Conservation (phyloP, 306 rosid genomes). For the Alnus rubra region DNA sequence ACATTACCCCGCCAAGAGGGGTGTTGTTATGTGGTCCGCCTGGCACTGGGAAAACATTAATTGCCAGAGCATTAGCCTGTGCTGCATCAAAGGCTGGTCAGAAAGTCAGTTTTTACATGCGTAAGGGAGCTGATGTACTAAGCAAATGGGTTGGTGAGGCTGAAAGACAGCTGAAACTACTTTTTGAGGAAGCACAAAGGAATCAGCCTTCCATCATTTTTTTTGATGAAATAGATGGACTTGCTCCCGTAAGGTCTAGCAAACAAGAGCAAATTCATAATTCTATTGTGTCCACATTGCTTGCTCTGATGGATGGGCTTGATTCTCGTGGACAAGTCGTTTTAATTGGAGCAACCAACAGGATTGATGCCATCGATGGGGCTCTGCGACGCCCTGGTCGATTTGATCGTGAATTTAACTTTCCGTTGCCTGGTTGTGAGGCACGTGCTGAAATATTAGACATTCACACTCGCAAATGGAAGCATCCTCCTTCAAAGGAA, state of each 20-base stretch:
- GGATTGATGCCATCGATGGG: conserved; percentile 98
- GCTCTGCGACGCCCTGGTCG: conserved; percentile 99
- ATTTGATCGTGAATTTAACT: conserved; percentile 95
- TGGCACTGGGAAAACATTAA: conserved; percentile 94
- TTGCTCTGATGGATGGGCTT: conserved; percentile 99
- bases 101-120: conserved; percentile 98
- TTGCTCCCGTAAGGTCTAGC: conserved; percentile 99
- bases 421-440: conserved; percentile 91
- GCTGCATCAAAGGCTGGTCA: conserved; percentile 99
- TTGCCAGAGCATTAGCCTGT: conserved; percentile 96
- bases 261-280: conserved; percentile 99
- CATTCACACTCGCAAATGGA: conserved; percentile 98
- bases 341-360: conserved; percentile 96
- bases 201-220: conserved; percentile 97
- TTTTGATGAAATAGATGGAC: conserved; percentile 98
- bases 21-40: conserved; percentile 98
- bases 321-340: conserved; percentile 99
- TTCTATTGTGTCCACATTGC: conserved; percentile 97
- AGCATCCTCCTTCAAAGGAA: conserved; percentile 80
- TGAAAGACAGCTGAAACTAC: conserved; percentile 93
- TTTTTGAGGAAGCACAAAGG: conserved; percentile 98
- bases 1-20: conserved; percentile 98
- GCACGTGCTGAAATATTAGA: conserved; percentile 95
- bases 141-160: conserved; percentile 99
- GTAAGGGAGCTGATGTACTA: conserved; percentile 96